Evolutionary conservation across 2,329 filamentous ascomycete species (phyloP), one percentile per base, ranked within the genome.

Genomic region (Blumeria graminis): DNA sequence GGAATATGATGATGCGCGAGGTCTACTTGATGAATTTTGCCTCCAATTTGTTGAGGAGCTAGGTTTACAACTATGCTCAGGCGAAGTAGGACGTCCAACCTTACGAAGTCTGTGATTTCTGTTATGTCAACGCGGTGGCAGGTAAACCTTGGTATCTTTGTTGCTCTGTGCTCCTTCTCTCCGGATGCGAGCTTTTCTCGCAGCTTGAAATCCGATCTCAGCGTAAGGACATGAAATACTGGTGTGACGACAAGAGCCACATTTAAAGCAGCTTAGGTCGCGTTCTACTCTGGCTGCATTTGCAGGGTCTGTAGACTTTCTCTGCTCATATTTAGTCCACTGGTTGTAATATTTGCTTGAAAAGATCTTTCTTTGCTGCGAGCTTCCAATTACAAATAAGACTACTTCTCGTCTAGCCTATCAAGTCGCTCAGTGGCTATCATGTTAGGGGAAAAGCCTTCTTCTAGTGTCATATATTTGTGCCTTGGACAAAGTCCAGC

Each of bases 381-480:
- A 36, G 8, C 28, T 52, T 52, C 28, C 11, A 35, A 28, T 16
- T n/a, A n/a, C 16, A 52, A n/a, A 10, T 35, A n/a, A 9, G 28
- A 34, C 48, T 33, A 52, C 48, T 52, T 52, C 18, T 52, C 48
- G 33, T 52, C 48, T 35, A 52, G 28, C n/a, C 48, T 34, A 16
- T 35, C 33, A 36, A 52, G 48, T 16, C 28, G 48, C 4, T 34
- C 48, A 14, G 36, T 22, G 16, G 36, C 11, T 10, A 14, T 36
- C 92, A 96, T 68, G 92, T 78, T 67, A 93, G 84, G 69, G 96
- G 92, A 66, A 90, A 96, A 60, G 81, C 81, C 62, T 80, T 84
- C 55, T 52, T 28, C 48, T 35, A 52, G 11, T 5, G 14, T 16
- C 28, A 52, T 52, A 16, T 52, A 52, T 14, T 48, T 28, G 9